A percentile compares a stretch with the other conserved stretches of the same genome.
Evolutionary conservation across 2,329 filamentous ascomycete species (phyloP).

Genomic region (Stylonectria norvegica): DNA sequence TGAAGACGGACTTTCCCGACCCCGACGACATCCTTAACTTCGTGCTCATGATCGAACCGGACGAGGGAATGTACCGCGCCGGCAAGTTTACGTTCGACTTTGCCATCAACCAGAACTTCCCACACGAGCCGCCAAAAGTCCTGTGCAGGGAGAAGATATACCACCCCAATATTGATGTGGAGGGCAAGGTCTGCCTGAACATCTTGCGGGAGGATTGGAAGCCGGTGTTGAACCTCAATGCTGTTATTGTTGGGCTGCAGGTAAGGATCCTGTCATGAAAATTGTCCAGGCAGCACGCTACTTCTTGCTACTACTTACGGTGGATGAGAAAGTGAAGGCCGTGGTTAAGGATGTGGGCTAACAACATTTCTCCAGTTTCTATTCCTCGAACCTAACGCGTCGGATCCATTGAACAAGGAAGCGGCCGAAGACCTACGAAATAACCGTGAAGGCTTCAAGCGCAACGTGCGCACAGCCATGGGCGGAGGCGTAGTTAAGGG

Average conservation of each 20-base stretch:
- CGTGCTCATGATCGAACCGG: conserved; percentile 74
- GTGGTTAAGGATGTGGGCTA: conserved; percentile 14
- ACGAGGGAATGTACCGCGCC: conserved; percentile 84
- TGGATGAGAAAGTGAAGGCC: not conserved
- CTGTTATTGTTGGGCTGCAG: conserved; percentile 91
- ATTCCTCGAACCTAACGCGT: conserved; percentile 95
- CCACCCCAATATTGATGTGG: conserved; percentile 96
- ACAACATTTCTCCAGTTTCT: conserved; percentile 63
- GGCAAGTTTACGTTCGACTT: conserved; percentile 89
- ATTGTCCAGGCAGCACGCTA: too few relatives aligned
- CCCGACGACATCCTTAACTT: conserved; percentile 86
- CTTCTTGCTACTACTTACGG: not conserved
- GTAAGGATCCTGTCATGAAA: conserved; percentile 38
- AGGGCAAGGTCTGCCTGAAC: conserved; percentile 97
- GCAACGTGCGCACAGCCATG: conserved; percentile 85
- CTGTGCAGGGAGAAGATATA: conserved; percentile 98
- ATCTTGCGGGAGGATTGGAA: conserved; percentile 99
- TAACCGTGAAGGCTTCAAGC: conserved; percentile 85
- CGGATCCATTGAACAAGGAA: conserved; percentile 97
- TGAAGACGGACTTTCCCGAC: conserved; percentile 78
- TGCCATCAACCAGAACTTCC: conserved; percentile 89
- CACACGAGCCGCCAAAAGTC: conserved; percentile 96
- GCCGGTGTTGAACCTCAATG: conserved; percentile 93
- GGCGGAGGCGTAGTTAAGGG: conserved; percentile 72
- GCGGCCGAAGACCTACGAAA: conserved; percentile 86